phyloP scores from a whole-genome alignment of 2,329 filamentous ascomycete species.

The Pseudogymnoascus sp. region DNA sequence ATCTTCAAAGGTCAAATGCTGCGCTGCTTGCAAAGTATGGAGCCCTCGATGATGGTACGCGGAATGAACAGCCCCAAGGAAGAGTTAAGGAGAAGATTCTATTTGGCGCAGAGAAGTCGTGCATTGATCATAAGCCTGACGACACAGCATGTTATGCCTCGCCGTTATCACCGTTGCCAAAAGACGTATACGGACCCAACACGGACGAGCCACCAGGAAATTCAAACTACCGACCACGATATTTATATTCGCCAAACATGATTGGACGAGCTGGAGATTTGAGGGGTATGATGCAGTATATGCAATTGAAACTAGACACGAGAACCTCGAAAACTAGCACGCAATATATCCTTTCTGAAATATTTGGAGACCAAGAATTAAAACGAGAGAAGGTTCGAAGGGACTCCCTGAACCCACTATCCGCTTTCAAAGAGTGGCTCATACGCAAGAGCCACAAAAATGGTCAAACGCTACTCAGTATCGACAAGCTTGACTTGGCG shows the following conservation, averaged over 20 bases:
- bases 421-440: constrained; percentile 32
- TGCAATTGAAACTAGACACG: constrained; percentile 2
- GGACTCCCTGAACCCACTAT: constrained; percentile 25
- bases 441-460: background rate
- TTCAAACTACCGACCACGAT: constrained; percentile 36
- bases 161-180: constrained; percentile 41
- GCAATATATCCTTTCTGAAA: constrained; percentile 35
- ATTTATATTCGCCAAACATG: constrained; percentile 38
- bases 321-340: constrained; percentile 15
- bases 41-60: constrained; percentile 12
- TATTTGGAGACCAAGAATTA: constrained; percentile 46
- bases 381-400: constrained; percentile 36
- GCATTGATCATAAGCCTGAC: constrained; percentile 34
- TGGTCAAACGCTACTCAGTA: constrained; percentile 16
- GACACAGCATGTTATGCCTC: constrained; percentile 45
- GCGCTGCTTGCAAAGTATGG: constrained; percentile 30
- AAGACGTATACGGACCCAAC: constrained; percentile 38
- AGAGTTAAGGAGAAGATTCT: constrained; percentile 43
- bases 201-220: constrained; percentile 31
- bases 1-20: constrained; percentile 39
- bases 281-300: constrained; percentile 35
- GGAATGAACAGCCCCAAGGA: constrained; percentile 26
- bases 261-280: constrained; percentile 44
- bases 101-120: constrained; percentile 47
- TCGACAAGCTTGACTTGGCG: constrained; percentile 21